A percentile compares a stretch with the other conserved stretches of the same genome.
Conservation (phyloP, 306 rosid genomes). For the Quercus glauca region DNA sequence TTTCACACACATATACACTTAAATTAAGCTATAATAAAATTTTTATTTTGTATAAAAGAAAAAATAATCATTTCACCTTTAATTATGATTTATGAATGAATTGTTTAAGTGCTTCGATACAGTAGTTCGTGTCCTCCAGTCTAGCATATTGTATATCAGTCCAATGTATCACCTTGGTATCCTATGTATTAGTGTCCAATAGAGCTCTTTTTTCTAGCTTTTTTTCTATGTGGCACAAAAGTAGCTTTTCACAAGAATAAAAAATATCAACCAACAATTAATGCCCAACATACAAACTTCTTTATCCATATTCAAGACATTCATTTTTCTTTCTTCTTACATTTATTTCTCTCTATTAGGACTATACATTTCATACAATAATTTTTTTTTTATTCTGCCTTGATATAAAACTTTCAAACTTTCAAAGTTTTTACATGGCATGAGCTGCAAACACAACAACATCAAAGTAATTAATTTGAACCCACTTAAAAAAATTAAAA, state of each 20-base stretch:
- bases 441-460: too few species aligned
- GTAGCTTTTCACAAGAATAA: conserved; percentile 8
- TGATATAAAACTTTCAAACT: too few species aligned
- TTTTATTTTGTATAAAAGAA: too few species aligned
- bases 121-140: background rate
- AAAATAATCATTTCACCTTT: background rate
- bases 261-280: conserved; percentile 2
- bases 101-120: background rate
- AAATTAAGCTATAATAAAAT: too few species aligned
- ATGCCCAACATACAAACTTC: background rate
- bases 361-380: too few species aligned
- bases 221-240: background rate
- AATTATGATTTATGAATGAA: background rate
- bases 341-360: background rate
- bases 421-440: too few species aligned
- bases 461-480: too few species aligned
- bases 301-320: background rate
- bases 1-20: too few species aligned
- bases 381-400: too few species aligned
- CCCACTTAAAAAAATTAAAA: too few species aligned
- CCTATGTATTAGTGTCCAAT: background rate
- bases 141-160: background rate
- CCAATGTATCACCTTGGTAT: background rate
- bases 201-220: background rate
- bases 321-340: background rate